Evolutionary conservation across 2,329 filamentous ascomycete genomes (phyloP).

Genomic region (Botrytis deweyae): DNA sequence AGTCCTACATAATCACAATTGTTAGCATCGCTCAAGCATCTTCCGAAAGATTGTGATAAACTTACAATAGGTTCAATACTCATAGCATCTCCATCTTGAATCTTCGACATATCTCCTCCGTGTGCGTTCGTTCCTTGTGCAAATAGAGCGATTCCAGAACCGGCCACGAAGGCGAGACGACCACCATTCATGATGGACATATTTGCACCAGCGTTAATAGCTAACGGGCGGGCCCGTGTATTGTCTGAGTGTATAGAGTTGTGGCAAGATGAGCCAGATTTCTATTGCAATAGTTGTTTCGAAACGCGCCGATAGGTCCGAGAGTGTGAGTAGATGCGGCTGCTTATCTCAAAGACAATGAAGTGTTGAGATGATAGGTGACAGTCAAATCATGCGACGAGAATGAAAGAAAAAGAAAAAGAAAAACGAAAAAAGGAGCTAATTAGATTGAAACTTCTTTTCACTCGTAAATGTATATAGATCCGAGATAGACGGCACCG

Average conservation of each 20-base stretch:
- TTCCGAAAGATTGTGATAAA: constrained; percentile 4
- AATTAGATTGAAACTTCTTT: neutral
- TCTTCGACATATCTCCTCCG: constrained; percentile 51
- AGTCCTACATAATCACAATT: constrained; percentile 54
- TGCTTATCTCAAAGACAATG: constrained; percentile 15
- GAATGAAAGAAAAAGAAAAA: constrained; percentile 6
- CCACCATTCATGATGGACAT: constrained; percentile 7
- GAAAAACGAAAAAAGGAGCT: constrained; percentile 7
- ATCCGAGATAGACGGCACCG: neutral
- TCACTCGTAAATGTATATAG: neutral
- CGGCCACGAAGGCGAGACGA: constrained; percentile 13
- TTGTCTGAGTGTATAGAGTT: neutral
- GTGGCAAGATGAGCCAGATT: constrained; percentile 11
- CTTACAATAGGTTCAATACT: constrained; percentile 73
- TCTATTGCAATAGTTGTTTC: constrained; percentile 10
- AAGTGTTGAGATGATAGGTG: constrained; percentile 10
- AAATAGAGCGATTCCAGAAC: constrained; percentile 24
- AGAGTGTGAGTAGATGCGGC: neutral
- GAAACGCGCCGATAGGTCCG: constrained; percentile 10
- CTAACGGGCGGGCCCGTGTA: constrained; percentile 1
- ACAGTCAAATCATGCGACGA: constrained; percentile 7
- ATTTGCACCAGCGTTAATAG: neutral
- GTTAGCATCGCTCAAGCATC: constrained; percentile 39
- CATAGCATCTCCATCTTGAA: constrained; percentile 67
- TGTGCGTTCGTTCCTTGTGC: constrained; percentile 32